Conservation (phyloP, 1,284 basidiomycete genomes). For the Stygiomarasmius scandens region DNA sequence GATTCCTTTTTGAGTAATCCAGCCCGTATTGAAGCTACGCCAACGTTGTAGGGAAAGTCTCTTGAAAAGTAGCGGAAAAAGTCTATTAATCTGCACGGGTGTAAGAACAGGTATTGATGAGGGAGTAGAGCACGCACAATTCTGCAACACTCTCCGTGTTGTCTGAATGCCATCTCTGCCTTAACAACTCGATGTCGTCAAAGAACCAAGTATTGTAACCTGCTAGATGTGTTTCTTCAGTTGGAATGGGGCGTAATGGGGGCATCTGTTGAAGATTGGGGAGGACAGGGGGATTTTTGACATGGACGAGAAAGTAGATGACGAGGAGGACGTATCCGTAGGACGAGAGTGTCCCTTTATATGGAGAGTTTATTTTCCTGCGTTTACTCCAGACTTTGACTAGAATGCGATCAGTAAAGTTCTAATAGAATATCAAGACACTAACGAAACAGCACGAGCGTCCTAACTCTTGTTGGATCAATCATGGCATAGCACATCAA, state of each 20-base stretch:
- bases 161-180: conserved; percentile 91
- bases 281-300: conserved; percentile 93
- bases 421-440: conserved; percentile 8
- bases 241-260: conserved; percentile 79
- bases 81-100: conserved; percentile 77
- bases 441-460: conserved; percentile 91
- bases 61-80: conserved; percentile 97
- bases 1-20: conserved; percentile 88
- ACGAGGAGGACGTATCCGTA: conserved; percentile 98
- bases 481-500: conserved; percentile 98
- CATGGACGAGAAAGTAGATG: conserved; percentile 96
- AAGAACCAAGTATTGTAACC: conserved; percentile 95
- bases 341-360: conserved; percentile 94
- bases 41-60: conserved; percentile 90
- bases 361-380: conserved; percentile 98
- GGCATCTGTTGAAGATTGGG: conserved; percentile 92
- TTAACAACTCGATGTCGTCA: conserved; percentile 92
- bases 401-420: conserved; percentile 32
- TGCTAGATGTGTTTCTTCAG: conserved; percentile 84
- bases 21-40: conserved; percentile 89
- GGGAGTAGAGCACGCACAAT: conserved; percentile 53
- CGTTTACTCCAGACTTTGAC: conserved; percentile 99
- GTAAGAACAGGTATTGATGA: background rate
- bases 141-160: conserved; percentile 94
- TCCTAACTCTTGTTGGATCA: conserved; percentile 91